phyloP scores from a whole-genome alignment of 768 basidiomycete genomes.

The Collybia sordida region DNA sequence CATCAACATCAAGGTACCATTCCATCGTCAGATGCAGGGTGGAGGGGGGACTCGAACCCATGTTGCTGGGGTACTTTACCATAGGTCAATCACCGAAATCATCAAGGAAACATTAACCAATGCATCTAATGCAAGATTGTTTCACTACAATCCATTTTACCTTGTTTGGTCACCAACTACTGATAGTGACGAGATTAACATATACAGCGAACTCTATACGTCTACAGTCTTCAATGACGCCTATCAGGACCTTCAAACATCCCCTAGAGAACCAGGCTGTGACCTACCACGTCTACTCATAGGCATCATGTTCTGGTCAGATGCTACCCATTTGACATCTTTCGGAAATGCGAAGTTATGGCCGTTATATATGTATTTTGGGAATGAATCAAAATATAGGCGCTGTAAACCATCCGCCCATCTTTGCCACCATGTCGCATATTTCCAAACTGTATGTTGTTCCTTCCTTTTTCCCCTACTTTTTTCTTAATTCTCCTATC shows the following conservation, averaged over 20 bases:
- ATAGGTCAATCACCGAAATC: too few relatives aligned
- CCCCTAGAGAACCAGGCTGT: constrained; percentile 7
- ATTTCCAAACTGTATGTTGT: constrained; percentile 6
- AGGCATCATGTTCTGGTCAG: constrained; percentile 25
- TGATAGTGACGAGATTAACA: background rate
- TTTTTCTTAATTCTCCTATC: background rate
- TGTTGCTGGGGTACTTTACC: too few relatives aligned
- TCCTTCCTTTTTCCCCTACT: background rate
- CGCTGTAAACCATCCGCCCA: constrained; percentile 8
- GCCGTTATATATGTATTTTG: constrained; percentile 21
- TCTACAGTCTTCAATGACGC: constrained; percentile 12
- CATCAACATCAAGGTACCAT: background rate
- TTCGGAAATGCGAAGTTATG: constrained; percentile 24
- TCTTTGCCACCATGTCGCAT: constrained; percentile 8
- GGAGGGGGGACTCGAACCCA: too few relatives aligned
- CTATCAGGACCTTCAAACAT: constrained; percentile 4
- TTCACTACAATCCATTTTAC: constrained; percentile 17
- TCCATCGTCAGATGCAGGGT: constrained; percentile 18
- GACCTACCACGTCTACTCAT: constrained; percentile 11
- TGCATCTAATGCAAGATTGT: too few relatives aligned
- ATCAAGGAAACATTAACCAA: too few relatives aligned
- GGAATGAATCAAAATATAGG: constrained; percentile 23
- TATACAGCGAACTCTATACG: constrained; percentile 17
- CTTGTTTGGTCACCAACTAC: constrained; percentile 11
- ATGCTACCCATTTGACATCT: constrained; percentile 24